Conservation (phyloP, 179 eudicot species). For the Sideroxylon spinosum region DNA sequence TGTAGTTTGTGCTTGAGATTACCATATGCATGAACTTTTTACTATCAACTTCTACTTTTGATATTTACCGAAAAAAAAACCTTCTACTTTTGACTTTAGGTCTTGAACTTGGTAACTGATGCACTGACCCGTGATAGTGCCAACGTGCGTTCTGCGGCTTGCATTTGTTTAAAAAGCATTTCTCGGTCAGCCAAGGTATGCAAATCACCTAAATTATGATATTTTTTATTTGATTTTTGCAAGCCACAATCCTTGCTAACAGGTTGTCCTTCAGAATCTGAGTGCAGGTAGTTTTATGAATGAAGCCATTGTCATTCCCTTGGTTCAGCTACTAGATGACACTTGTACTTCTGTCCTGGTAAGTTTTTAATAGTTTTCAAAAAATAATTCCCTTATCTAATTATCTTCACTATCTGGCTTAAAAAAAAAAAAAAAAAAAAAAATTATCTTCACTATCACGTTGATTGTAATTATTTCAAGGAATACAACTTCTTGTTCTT, state of each 20-base stretch:
- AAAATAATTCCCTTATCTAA: conserved; percentile 18
- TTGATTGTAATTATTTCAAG: background rate
- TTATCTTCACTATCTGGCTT: background rate
- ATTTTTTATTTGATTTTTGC: conserved; percentile 16
- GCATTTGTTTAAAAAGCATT: conserved; percentile 71
- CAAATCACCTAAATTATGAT: background rate
- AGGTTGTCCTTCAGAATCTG: conserved; percentile 52
- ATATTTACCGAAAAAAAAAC: too few relatives aligned
- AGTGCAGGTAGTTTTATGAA: conserved; percentile 89
- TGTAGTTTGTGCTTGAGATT: background rate
- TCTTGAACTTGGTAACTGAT: conserved; percentile 47
- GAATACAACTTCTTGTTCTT: conserved; percentile 1
- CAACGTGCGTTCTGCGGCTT: conserved; percentile 80
- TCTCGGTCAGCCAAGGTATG: conserved; percentile 95
- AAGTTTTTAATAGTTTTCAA: conserved; percentile 10
- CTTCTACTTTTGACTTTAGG: conserved; percentile 38
- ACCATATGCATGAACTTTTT: background rate
- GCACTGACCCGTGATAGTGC: conserved; percentile 65
- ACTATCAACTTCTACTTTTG: conserved; percentile 14
- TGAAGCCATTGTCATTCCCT: conserved; percentile 47
- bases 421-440: too few relatives aligned
- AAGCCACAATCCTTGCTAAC: conserved; percentile 20
- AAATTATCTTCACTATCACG: background rate
- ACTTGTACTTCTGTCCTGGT: conserved; percentile 73
- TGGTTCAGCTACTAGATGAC: conserved; percentile 64